phyloP scores from a whole-genome alignment of 2,329 filamentous ascomycete species.

The Neonectria ditissima region DNA sequence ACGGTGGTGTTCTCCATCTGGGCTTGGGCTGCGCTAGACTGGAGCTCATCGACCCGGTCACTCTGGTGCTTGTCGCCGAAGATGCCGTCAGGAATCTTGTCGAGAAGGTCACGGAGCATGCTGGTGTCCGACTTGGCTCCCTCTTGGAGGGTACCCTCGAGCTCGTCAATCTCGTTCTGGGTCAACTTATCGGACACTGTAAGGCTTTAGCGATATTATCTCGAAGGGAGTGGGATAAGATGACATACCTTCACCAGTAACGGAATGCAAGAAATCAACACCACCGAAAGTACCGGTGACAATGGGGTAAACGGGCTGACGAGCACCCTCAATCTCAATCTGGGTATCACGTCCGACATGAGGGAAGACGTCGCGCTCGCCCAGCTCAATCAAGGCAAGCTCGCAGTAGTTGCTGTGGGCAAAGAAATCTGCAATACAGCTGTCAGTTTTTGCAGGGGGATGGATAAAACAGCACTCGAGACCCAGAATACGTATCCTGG shows the following conservation, averaged over 20 bases:
- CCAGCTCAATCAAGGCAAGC: conserved; percentile 87
- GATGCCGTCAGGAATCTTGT: conserved; percentile 84
- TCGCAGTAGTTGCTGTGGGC: conserved; percentile 96
- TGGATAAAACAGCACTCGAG: not conserved
- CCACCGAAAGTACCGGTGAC: conserved; percentile 95
- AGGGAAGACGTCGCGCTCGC: conserved; percentile 84
- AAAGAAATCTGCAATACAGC: conserved; percentile 74
- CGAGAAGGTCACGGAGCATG: conserved; percentile 81
- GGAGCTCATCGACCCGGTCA: conserved; percentile 81
- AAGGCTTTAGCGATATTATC: conserved; percentile 28
- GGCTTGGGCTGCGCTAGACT: conserved; percentile 78
- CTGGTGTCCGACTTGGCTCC: conserved; percentile 75
- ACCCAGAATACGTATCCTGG: not conserved
- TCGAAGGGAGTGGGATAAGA: not conserved
- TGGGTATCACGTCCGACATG: conserved; percentile 84
- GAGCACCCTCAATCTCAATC: conserved; percentile 76
- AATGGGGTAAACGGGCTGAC: conserved; percentile 78
- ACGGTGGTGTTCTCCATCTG: conserved; percentile 81
- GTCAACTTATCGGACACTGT: conserved; percentile 86
- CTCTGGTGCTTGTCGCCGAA: conserved; percentile 82
- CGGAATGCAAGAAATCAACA: conserved; percentile 93
- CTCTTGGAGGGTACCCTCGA: conserved; percentile 83
- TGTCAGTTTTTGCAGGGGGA: conserved; percentile 23
- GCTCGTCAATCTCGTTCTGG: conserved; percentile 89
- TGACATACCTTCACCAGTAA: conserved; percentile 72